Conservation (phyloP, 768 basidiomycete species). For the Russula brevipes region DNA sequence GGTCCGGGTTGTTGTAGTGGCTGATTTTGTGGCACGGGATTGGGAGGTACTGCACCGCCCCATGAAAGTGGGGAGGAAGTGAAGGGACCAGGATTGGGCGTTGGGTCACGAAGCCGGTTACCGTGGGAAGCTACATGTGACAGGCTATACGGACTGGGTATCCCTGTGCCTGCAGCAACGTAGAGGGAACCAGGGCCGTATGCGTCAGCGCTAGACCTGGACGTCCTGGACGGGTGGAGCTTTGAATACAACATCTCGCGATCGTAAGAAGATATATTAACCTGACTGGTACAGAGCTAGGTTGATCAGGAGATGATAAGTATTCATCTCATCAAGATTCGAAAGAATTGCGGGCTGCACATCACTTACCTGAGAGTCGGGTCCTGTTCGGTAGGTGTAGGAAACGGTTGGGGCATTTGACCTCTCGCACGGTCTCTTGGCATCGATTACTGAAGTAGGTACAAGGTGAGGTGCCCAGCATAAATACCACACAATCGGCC, state of each 20-base stretch:
- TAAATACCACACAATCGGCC: conserved; percentile 7
- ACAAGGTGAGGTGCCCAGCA: background rate
- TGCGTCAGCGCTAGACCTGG: conserved; percentile 5
- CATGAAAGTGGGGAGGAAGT: too few species aligned
- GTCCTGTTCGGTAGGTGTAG: conserved; percentile 63
- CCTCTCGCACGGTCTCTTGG: conserved; percentile 24
- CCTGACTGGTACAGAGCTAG: conserved; percentile 72
- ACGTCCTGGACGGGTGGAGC: conserved; percentile 44
- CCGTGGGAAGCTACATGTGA: too few species aligned
- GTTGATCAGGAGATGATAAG: conserved; percentile 23
- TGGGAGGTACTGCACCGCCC: conserved; percentile 5
- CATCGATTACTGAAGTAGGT: conserved; percentile 12
- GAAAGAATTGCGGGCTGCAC: conserved; percentile 1
- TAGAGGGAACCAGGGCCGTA: conserved; percentile 33
- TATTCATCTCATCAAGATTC: conserved; percentile 13
- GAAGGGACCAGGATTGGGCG: too few species aligned
- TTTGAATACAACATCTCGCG: background rate
- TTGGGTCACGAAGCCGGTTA: too few species aligned
- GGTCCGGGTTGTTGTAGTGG: background rate
- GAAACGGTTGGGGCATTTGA: conserved; percentile 65
- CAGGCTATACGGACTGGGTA: conserved; percentile 10
- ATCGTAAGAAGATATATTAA: conserved; percentile 31
- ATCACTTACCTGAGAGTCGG: conserved; percentile 61
- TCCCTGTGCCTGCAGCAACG: conserved; percentile 33
- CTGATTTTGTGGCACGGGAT: conserved; percentile 16